Evolutionary conservation across 306 rosid species (phyloP).

Genomic region (Malus sieversii): DNA sequence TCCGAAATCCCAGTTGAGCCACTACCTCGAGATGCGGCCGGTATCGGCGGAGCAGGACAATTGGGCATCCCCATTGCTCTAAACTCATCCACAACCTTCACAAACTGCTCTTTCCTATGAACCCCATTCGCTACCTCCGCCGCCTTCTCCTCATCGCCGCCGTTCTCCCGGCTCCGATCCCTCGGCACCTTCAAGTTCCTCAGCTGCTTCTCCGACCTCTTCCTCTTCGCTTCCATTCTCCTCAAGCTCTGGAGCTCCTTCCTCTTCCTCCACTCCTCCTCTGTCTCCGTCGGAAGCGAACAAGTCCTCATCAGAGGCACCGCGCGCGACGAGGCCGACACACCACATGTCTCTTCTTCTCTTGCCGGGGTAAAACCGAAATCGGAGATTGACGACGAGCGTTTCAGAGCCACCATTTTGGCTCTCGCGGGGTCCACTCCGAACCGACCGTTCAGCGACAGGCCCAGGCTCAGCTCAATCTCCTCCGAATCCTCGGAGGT

Average conservation of each 20-base stretch:
- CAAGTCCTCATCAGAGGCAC: slow-evolving; percentile 40
- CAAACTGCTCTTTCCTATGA: slow-evolving; percentile 22
- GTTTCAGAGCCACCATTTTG: slow-evolving; percentile 30
- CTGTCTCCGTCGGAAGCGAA: slow-evolving; percentile 61
- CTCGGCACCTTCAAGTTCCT: slow-evolving; percentile 35
- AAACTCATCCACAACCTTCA: slow-evolving; percentile 12
- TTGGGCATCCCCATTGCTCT: slow-evolving; percentile 14
- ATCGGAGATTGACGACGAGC: slow-evolving; percentile 55
- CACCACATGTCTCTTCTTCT: slow-evolving; percentile 16
- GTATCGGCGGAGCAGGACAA: neutral
- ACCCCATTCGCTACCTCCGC: slow-evolving; percentile 5
- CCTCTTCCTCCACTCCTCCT: slow-evolving; percentile 66
- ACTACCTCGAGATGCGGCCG: slow-evolving; percentile 30
- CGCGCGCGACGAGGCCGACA: neutral
- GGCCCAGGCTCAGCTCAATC: slow-evolving; percentile 58
- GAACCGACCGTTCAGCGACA: slow-evolving; percentile 72
- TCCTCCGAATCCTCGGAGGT: slow-evolving; percentile 22
- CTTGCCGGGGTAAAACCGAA: slow-evolving; percentile 5
- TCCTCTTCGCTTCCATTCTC: slow-evolving; percentile 64
- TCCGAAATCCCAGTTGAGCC: slow-evolving; percentile 49
- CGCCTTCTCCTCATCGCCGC: slow-evolving; percentile 11
- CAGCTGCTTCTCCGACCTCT: slow-evolving; percentile 71
- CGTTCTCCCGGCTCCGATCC: slow-evolving; percentile 28
- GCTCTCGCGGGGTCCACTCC: slow-evolving; percentile 64
- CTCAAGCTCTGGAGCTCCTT: slow-evolving; percentile 69